Base-by-base conservation (phyloP, 2,329 filamentous ascomycete species). In the Aspergillus neoniger region DNA sequence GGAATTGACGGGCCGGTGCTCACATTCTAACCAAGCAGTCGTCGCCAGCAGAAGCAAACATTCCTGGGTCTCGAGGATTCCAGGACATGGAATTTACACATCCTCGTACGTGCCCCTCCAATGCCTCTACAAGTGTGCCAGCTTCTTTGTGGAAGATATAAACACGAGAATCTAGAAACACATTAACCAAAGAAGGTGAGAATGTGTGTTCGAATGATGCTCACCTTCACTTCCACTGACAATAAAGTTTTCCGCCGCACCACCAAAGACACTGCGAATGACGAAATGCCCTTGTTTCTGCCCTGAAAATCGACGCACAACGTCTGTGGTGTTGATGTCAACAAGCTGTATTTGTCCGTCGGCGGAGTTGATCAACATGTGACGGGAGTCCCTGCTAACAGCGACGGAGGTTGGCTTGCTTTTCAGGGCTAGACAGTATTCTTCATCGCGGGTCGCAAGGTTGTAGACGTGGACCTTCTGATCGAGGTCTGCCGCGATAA, bases 71-170 rank as follows among this genome's bases (percentile, higher is more conserved):
- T 10, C 80, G 83, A 1, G 95, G 93, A 70, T 94, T 95, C 94
- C 95, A 99, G 21, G 89, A 85, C 39, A 96, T 90, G 7, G 91
- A 86, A 73, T 97, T 98, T 65, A 95, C 94, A 62, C 86, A 88
- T 36, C 92, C 89, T 12, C 85, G 83, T 6, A 81, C 79, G 52
- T 98, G 94, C 0, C 88, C 93, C 32, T 87, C 84, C 2, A 98
- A 80, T 51, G 86, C 88, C 70, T 92, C 91, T 5, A 99, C 86
- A 0, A 89, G 82, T 5, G 84, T 82, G 5, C 91, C 92, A 38
- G 90, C 91, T 59, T 88, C 89, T 75, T 92, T 95, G 74, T 96
- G 91, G 92, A 93, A 98, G 63, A 99, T 91, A 73, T 92, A 89
- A 44, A 98, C 85, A 58, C 85, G 83, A 2, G 85, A 85, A 75